phyloP scores from a whole-genome alignment of 2,329 filamentous ascomycete species.

The Fusarium oxysporum region DNA sequence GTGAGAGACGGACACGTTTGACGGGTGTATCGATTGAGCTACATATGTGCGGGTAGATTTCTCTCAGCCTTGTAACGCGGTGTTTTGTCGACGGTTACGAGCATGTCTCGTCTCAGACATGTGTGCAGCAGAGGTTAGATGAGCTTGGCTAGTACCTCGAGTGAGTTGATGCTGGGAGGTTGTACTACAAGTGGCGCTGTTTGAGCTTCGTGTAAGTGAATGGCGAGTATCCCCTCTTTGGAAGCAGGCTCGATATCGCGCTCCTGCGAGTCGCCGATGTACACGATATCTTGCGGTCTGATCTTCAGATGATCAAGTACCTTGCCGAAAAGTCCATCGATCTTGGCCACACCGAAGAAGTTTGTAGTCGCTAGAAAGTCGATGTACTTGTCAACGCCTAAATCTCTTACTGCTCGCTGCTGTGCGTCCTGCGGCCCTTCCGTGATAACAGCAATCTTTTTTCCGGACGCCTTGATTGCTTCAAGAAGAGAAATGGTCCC shows the following conservation, averaged over 20 bases:
- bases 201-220: conserved; percentile 42
- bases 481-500: conserved; percentile 52
- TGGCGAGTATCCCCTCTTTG: conserved; percentile 43
- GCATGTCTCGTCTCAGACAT: not conserved
- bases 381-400: conserved; percentile 42
- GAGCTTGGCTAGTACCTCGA: conserved; percentile 18
- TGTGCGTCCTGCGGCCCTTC: conserved; percentile 62
- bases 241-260: conserved; percentile 48
- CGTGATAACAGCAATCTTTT: conserved; percentile 58
- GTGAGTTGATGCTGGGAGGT: conserved; percentile 27
- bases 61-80: conserved; percentile 18
- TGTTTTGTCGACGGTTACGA: conserved; percentile 2
- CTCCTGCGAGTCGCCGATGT: conserved; percentile 46
- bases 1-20: conserved; percentile 30
- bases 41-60: not conserved
- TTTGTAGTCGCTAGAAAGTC: conserved; percentile 51
- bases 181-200: conserved; percentile 4
- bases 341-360: conserved; percentile 45
- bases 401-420: conserved; percentile 51
- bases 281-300: conserved; percentile 42
- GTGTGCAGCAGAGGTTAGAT: not conserved
- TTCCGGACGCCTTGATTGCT: conserved; percentile 48
- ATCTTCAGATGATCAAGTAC: conserved; percentile 46
- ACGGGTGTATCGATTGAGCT: conserved; percentile 23
- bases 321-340: conserved; percentile 42